A percentile compares a stretch with the other conserved stretches of the same genome.
These are phyloP conservation scores for Podaxis mareebaensis DNA, from an alignment of 768 basidiomycete species.

Conservation along the genomic window DNA sequence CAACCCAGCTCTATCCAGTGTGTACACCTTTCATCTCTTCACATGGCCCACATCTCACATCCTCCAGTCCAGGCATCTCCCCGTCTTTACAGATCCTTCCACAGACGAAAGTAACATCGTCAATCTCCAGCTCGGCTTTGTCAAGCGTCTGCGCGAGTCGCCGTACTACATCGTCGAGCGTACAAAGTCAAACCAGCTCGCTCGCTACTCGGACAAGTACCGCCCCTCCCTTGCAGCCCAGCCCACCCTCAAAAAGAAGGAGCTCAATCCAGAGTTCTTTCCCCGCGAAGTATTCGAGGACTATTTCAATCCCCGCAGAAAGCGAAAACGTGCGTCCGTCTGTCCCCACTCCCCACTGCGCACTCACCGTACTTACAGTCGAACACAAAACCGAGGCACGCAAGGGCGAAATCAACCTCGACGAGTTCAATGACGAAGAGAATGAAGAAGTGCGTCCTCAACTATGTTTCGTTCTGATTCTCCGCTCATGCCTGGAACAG, in stretches of 20 bases:
- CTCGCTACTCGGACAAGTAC: conserved; percentile 86
- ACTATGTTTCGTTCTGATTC: not conserved
- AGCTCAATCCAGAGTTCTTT: conserved; percentile 77
- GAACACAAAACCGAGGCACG: conserved; percentile 18
- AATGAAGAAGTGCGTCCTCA: conserved; percentile 51
- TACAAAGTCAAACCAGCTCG: conserved; percentile 73
- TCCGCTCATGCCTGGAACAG: conserved; percentile 28
- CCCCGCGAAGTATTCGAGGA: conserved; percentile 74
- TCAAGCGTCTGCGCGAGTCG: conserved; percentile 63
- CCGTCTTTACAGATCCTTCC: conserved; percentile 66
- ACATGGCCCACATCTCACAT: conserved; percentile 21
- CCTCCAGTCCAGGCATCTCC: conserved; percentile 64
- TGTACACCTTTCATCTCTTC: conserved; percentile 34
- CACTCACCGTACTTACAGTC: conserved; percentile 8
- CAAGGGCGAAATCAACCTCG: conserved; percentile 57
- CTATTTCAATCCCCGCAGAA: conserved; percentile 78
- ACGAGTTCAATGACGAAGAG: conserved; percentile 65
- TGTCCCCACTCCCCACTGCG: too few species aligned
- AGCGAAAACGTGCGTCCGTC: conserved; percentile 37
- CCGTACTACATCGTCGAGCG: conserved; percentile 75
- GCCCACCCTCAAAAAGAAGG: conserved; percentile 67
- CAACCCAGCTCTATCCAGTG: conserved; percentile 80
- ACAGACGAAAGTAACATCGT: conserved; percentile 66
- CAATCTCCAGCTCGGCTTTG: conserved; percentile 67
- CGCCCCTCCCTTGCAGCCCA: conserved; percentile 58